Percentiles rank a stretch among this genome's conserved stretches.
Evolutionary conservation across 1,284 basidiomycete species (phyloP).

Genomic region (Ustilago xerochloae): DNA sequence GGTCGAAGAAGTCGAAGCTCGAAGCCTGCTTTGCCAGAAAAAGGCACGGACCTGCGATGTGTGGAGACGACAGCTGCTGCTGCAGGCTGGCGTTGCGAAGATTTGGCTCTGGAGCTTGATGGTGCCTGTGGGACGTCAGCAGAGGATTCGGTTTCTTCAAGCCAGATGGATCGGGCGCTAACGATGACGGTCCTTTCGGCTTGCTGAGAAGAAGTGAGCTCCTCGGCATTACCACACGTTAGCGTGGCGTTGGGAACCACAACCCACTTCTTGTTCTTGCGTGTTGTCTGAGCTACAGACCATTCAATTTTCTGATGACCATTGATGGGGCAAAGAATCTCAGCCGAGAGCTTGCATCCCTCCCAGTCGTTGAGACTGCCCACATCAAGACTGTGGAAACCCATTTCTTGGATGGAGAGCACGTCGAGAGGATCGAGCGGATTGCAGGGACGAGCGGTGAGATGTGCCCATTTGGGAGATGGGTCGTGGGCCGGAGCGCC

Average conservation of each 20-base stretch:
- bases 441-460: slow-evolving; percentile 29
- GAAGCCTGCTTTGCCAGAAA: slow-evolving; percentile 52
- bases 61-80: neutral
- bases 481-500: neutral
- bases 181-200: slow-evolving; percentile 53
- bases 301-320: slow-evolving; percentile 44
- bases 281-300: slow-evolving; percentile 49
- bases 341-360: slow-evolving; percentile 49
- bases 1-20: slow-evolving; percentile 51
- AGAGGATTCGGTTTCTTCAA: slow-evolving; percentile 11
- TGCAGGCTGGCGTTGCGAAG: neutral
- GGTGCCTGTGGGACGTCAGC: neutral
- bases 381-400: slow-evolving; percentile 57
- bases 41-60: slow-evolving; percentile 27
- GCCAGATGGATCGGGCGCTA: slow-evolving; percentile 42
- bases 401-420: slow-evolving; percentile 63
- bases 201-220: slow-evolving; percentile 12
- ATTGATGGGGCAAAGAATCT: slow-evolving; percentile 42
- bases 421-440: slow-evolving; percentile 57
- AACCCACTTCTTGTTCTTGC: slow-evolving; percentile 57
- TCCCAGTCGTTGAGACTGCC: slow-evolving; percentile 61
- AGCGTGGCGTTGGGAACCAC: slow-evolving; percentile 43
- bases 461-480: slow-evolving; percentile 32
- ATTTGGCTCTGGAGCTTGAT: neutral
- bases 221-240: slow-evolving; percentile 9